phyloP scores from a whole-genome alignment of 2,329 filamentous ascomycete species.

The Coniochaeta hoffmannii region DNA sequence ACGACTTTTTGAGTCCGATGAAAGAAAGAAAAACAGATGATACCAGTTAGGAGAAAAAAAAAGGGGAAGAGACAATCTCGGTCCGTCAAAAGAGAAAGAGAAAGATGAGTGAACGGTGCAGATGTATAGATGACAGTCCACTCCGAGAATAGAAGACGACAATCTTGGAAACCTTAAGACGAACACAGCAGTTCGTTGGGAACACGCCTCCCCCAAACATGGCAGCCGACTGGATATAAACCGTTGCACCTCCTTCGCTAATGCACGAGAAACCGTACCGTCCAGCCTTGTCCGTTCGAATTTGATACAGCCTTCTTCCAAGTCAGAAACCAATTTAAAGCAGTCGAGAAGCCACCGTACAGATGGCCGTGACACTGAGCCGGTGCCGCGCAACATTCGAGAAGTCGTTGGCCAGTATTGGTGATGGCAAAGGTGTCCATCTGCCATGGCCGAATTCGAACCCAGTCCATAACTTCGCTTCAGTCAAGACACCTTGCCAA shows the following conservation, averaged over 20 bases:
- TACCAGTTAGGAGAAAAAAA: conserved; percentile 10
- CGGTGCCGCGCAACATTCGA: neutral
- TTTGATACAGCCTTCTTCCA: neutral
- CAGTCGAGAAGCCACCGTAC: neutral
- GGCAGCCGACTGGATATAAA: conserved; percentile 15
- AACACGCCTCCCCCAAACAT: conserved; percentile 13
- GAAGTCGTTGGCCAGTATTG: neutral
- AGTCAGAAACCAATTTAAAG: neutral
- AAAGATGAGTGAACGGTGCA: conserved; percentile 12
- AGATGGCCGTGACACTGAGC: neutral
- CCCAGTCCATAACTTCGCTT: neutral
- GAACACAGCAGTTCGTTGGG: conserved; percentile 12
- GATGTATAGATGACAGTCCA: conserved; percentile 9
- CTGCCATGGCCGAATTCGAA: neutral
- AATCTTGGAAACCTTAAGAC: conserved; percentile 21
- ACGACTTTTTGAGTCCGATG: conserved; percentile 2
- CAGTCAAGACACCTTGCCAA: conserved; percentile 7
- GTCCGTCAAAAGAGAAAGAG: conserved; percentile 6
- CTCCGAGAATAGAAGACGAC: conserved; percentile 9
- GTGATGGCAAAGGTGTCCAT: neutral
- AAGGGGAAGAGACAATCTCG: conserved; percentile 8
- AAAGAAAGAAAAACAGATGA: conserved; percentile 12
- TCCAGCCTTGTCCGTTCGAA: conserved; percentile 5
- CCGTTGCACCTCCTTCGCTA: conserved; percentile 15
- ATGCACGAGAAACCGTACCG: conserved; percentile 12